Percentiles rank a stretch among this genome's conserved stretches.
Evolutionary conservation across 345 rosid species (phyloP).

Genomic region (Brassica rapa): DNA sequence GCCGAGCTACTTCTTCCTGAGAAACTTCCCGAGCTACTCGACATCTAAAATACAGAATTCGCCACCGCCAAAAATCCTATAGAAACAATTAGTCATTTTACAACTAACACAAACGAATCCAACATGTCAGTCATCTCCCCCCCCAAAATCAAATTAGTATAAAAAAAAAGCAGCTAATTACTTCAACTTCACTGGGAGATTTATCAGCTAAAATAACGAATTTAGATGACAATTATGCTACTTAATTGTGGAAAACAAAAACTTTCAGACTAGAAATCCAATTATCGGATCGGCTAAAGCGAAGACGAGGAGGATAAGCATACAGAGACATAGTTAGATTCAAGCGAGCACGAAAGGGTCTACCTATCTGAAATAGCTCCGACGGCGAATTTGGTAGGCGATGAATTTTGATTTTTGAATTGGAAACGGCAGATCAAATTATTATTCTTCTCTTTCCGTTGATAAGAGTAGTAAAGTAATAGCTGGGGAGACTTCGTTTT

Average conservation of each 20-base stretch:
- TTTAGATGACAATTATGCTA: too few species aligned
- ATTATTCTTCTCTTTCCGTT: not conserved
- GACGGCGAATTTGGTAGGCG: slow-evolving; percentile 8
- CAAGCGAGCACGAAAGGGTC: not conserved
- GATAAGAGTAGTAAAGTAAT: not conserved
- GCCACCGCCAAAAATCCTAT: slow-evolving; percentile 15
- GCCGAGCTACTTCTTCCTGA: slow-evolving; percentile 51
- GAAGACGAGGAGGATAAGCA: not conserved
- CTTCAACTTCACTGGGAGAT: too few species aligned
- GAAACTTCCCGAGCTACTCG: slow-evolving; percentile 40
- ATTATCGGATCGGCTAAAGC: too few species aligned
- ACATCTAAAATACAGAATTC: slow-evolving; percentile 31
- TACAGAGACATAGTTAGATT: not conserved
- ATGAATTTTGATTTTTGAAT: slow-evolving; percentile 22
- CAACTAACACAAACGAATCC: too few species aligned
- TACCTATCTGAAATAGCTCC: slow-evolving; percentile 10
- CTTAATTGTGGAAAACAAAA: too few species aligned
- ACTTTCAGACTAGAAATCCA: too few species aligned
- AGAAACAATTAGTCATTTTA: too few species aligned
- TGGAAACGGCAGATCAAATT: slow-evolving; percentile 8
- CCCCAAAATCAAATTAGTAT: too few species aligned
- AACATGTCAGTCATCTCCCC: too few species aligned
- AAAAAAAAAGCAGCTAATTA: too few species aligned
- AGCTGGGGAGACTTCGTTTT: not conserved
- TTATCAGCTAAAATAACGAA: too few species aligned